phyloP scores from a whole-genome alignment of 306 rosid genomes.

The Cicer yamashitae region DNA sequence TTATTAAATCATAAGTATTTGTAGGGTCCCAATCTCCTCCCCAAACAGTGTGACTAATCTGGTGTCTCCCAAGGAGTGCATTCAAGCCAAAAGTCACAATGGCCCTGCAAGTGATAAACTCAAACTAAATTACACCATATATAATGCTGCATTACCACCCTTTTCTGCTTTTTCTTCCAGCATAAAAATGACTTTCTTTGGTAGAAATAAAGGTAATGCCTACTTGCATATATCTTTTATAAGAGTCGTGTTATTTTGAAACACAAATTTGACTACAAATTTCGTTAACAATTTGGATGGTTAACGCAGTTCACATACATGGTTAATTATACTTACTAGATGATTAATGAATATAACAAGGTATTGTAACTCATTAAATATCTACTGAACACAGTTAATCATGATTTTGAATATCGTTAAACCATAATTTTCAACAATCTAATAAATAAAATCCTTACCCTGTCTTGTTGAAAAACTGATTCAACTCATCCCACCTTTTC shows the following conservation, averaged over 20 bases:
- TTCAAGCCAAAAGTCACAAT: conserved; percentile 87
- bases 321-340: no score
- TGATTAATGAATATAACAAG: no score
- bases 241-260: no score
- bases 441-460: conserved; percentile 64
- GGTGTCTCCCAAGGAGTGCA: conserved; percentile 86
- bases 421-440: background rate
- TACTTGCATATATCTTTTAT: no score
- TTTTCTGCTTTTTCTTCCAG: background rate
- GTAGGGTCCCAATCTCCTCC: conserved; percentile 86
- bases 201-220: no score
- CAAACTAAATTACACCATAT: conserved; percentile 2
- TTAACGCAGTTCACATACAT: no score
- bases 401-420: no score
- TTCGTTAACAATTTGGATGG: no score
- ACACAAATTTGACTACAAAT: no score
- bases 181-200: background rate
- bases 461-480: conserved; percentile 72
- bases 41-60: conserved; percentile 55
- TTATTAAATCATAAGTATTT: conserved; percentile 70
- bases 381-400: no score
- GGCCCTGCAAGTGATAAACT: conserved; percentile 61
- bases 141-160: background rate
- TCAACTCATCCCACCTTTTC: conserved; percentile 95
- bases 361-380: no score